phyloP scores from a whole-genome alignment of 768 basidiomycete species.

The Cyathus striatus region DNA sequence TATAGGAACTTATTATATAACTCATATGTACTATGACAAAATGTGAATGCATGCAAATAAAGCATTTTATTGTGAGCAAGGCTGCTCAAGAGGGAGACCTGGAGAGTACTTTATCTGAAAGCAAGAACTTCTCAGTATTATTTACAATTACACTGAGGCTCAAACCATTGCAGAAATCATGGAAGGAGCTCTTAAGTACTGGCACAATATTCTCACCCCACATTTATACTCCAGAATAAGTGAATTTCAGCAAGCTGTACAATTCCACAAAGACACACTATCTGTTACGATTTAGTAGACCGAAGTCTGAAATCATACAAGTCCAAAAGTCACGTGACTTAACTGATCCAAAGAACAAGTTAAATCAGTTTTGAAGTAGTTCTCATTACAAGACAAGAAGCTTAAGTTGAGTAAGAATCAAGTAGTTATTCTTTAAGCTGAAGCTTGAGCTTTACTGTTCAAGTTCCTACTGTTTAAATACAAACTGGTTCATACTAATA shows the following conservation, averaged over 20 bases:
- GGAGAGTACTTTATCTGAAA: constrained; percentile 31
- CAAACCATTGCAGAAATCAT: constrained; percentile 30
- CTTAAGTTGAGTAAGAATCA: too few species aligned
- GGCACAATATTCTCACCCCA: too few species aligned
- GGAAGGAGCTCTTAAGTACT: constrained; percentile 28
- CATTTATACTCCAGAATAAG: constrained; percentile 7
- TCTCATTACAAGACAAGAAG: too few species aligned
- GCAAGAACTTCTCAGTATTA: constrained; percentile 10
- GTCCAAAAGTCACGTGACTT: too few species aligned
- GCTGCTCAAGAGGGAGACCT: constrained; percentile 18
- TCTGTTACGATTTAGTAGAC: too few species aligned
- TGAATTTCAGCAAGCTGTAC: constrained; percentile 15
- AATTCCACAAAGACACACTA: constrained; percentile 18
- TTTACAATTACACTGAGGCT: constrained; percentile 11
- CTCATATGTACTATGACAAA: constrained; percentile 19
- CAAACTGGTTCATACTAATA: too few species aligned
- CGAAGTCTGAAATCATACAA: too few species aligned
- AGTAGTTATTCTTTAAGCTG: too few species aligned
- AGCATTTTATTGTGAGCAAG: constrained; percentile 20
- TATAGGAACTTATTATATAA: constrained; percentile 26
- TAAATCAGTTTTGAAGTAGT: too few species aligned
- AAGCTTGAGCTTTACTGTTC: too few species aligned
- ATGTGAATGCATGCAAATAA: constrained; percentile 18
- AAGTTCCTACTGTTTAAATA: too few species aligned
- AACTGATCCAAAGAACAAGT: too few species aligned